phyloP scores from a whole-genome alignment of 805 yeast genomes.

The Kazachstania kunashirensis region DNA sequence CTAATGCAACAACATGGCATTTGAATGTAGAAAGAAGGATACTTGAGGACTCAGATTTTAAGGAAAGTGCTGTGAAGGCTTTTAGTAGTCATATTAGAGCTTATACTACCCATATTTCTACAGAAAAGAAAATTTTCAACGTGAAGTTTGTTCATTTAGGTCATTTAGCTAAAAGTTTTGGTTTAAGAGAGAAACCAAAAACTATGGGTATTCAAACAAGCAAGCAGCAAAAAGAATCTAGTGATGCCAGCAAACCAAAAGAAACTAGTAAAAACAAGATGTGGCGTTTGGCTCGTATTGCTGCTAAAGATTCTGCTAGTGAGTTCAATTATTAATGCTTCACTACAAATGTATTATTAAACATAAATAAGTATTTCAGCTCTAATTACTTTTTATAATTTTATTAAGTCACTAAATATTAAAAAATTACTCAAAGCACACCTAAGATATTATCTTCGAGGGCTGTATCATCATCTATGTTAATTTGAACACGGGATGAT shows the following conservation, averaged over 20 bases:
- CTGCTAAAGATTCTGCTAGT: slow-evolving; percentile 50
- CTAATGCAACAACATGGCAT: slow-evolving; percentile 94
- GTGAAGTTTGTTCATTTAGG: slow-evolving; percentile 82
- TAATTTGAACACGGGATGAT: slow-evolving; percentile 21
- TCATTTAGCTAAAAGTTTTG: slow-evolving; percentile 92
- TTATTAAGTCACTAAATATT: too few species aligned
- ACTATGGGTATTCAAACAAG: slow-evolving; percentile 42
- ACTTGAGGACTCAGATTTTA: slow-evolving; percentile 51
- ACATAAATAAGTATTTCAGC: background rate
- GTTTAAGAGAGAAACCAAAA: slow-evolving; percentile 89
- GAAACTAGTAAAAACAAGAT: slow-evolving; percentile 64
- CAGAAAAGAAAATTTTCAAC: slow-evolving; percentile 74
- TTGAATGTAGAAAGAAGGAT: slow-evolving; percentile 82
- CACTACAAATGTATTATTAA: background rate
- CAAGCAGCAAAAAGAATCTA: slow-evolving; percentile 22
- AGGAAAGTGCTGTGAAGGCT: slow-evolving; percentile 64
- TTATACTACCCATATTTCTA: slow-evolving; percentile 82
- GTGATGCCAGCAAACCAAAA: slow-evolving; percentile 36
- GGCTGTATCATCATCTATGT: slow-evolving; percentile 12
- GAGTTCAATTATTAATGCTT: slow-evolving; percentile 53
- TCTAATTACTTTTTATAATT: background rate
- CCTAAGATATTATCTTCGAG: slow-evolving; percentile 26
- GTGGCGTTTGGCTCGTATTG: slow-evolving; percentile 65
- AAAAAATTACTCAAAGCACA: slow-evolving; percentile 9
- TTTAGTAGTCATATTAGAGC: slow-evolving; percentile 88